Evolutionary conservation across 805 yeast genomes (phyloP), one percentile per base, ranked within the genome.

Genomic region (Cyberlindnera maritima): DNA sequence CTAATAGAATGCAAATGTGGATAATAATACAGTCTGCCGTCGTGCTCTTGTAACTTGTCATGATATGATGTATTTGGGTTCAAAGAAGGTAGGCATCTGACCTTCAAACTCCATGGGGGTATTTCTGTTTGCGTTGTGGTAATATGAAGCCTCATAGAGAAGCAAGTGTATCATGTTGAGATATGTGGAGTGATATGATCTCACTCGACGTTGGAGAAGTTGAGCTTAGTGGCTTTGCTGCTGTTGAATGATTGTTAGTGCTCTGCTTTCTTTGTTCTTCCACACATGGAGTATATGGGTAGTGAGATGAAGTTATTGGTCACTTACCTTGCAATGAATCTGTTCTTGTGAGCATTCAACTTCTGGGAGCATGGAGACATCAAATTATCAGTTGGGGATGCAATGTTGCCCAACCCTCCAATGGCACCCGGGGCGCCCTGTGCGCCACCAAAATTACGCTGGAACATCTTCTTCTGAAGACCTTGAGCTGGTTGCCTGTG

Each of bases 341-440:
- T 62, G 57, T 60, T 64, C 61, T 72, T 76, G 53, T 77, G 81
- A 32, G 74, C 75, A 49, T 62, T 76, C 49, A 80, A 61, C 60
- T 77, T 80, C 52, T 77, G 75, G 2, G 83, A 71, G 56, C 83
- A 77, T 25, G 85, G 85, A 3, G 83, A 78, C 61, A 80, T 61
- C 52, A 79, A 52, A 41, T 68, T 74, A 55, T 80, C 86, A 3
- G 86, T 80, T 37, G 85, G 85, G 13, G 83, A 78, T 11, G 56
- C 56, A 15, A 28, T 28, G n/a, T 28, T 28, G n/a, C 31, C 31
- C 31, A 28, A 7, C 14, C 31, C 31, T 28, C 31, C 31, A 28
- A 53, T 39, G 26, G 46, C 31, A 13, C 46, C 46, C 6, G 35
- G 23, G 9, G 32, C 31, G 8, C 45, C 47, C 25, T 25, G 31